Percentiles rank a stretch among this genome's conserved stretches.
Conservation (phyloP, 2,329 filamentous ascomycete genomes). For the Pseudocercospora cruenta region DNA sequence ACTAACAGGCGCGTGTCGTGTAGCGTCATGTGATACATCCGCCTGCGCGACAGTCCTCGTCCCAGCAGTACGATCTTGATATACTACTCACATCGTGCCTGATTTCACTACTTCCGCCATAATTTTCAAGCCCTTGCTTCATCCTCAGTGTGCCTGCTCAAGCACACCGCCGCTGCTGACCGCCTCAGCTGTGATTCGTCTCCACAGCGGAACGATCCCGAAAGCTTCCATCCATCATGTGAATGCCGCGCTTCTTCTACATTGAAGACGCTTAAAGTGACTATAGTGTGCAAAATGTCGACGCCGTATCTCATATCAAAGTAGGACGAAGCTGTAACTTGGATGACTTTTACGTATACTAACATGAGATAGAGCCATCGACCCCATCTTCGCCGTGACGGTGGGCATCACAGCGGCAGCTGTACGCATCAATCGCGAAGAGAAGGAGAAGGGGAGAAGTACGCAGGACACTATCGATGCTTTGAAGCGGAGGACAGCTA, state of each 20-base stretch:
- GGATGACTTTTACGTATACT: background rate
- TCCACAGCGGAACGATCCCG: slow-evolving; percentile 1
- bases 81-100: background rate
- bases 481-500: slow-evolving; percentile 43
- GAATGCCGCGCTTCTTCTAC: background rate
- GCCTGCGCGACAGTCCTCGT: background rate
- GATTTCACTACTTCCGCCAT: background rate
- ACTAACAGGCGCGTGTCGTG: background rate
- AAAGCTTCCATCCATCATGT: background rate
- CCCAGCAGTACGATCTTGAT: too few relatives aligned
- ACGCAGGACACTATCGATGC: slow-evolving; percentile 45
- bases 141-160: background rate
- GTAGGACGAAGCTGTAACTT: slow-evolving; percentile 31
- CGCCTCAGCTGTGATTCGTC: background rate
- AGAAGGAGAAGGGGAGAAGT: slow-evolving; percentile 50
- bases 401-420: slow-evolving; percentile 51
- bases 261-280: background rate
- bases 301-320: slow-evolving; percentile 48
- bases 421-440: slow-evolving; percentile 49
- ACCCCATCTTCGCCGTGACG: slow-evolving; percentile 54
- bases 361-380: slow-evolving; percentile 43
- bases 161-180: background rate
- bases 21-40: background rate
- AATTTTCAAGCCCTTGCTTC: background rate
- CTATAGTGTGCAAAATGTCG: slow-evolving; percentile 24